Evolutionary conservation across 140 eudicot genomes (phyloP), one percentile per base, ranked within the genome.

Genomic region (Anethum foeniculum): DNA sequence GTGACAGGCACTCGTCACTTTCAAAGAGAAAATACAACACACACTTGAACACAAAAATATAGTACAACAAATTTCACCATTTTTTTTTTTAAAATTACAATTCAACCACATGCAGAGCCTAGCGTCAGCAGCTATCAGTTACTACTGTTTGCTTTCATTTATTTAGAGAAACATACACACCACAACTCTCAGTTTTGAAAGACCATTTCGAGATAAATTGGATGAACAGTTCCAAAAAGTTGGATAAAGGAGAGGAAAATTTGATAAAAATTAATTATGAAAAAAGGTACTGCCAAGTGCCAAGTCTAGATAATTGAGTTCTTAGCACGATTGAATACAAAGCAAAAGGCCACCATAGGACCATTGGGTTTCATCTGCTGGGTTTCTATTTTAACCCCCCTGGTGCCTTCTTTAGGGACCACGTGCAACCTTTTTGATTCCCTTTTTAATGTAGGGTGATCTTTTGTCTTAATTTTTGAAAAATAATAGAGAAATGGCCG

Each of bases 1-100:
- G n/a, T 28, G 47, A 60, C 84, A 75, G 84, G 77, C 64, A 76
- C 77, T 75, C 75, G 84, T 81, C 84, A 16, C 75, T 81, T 68
- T 81, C 84, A 81, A 28, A 4, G 18, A 60, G 25, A 75, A 60
- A 62, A 75, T 56, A 81, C 75, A 62, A 34, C 11, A 77, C 48
- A 77, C 80, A 52, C 47, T 30, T 21, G 16, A 28, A 72, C 74
- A 81, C 74, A 38, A 62, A 62, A 44, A 62, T 27, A 19, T 48
- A 62, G 51, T 7, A 16, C 47, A 46, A 39, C 43, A 39, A 7
- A 16, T 51, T 16, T 34, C 27, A 27, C 38, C 14, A 23, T 65
- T 7, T 58, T 47, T 5, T n/a, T 51, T 43, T n/a, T n/a, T n/a
- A 65, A 71, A 71, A 6, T 10, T 32, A 38, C 14, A 71, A 68